phyloP scores from a whole-genome alignment of 169 alveolate species.

The Ichthyophthirius multifiliis region DNA sequence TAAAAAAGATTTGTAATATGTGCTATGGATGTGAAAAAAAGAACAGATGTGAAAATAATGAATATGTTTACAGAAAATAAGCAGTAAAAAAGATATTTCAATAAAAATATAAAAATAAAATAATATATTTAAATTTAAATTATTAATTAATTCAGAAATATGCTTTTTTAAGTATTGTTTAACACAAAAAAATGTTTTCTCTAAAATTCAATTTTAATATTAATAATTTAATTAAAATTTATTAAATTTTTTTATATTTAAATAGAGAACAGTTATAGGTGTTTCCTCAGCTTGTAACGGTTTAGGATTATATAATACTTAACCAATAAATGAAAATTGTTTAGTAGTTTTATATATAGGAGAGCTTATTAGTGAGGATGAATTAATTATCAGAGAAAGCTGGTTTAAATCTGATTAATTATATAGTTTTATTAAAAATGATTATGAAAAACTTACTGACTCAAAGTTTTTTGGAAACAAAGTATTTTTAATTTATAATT shows the following conservation, averaged over 20 bases:
- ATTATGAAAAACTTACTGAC: background rate
- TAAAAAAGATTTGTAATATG: background rate
- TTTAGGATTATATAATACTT: background rate
- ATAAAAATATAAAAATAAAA: too few species aligned
- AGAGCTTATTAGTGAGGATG: background rate
- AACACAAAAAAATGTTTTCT: too few species aligned
- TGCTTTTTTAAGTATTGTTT: too few species aligned
- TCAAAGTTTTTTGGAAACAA: background rate
- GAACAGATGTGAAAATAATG: background rate
- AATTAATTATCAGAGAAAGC: background rate
- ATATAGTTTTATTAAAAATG: constrained; percentile 1
- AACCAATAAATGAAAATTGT: background rate
- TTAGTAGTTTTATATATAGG: background rate
- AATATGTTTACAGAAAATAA: background rate
- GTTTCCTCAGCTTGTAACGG: background rate
- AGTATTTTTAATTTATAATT: background rate
- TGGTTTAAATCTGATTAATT: background rate
- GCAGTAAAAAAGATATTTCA: background rate
- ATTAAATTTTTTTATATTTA: background rate
- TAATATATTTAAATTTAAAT: too few species aligned
- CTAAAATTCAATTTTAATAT: too few species aligned
- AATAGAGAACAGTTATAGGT: background rate
- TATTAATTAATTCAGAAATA: too few species aligned
- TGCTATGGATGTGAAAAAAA: background rate
- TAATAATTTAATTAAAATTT: background rate